These are phyloP conservation scores for Talaromyces atroroseus DNA, from an alignment of 2,329 filamentous ascomycete genomes.

Conservation along the genomic window DNA sequence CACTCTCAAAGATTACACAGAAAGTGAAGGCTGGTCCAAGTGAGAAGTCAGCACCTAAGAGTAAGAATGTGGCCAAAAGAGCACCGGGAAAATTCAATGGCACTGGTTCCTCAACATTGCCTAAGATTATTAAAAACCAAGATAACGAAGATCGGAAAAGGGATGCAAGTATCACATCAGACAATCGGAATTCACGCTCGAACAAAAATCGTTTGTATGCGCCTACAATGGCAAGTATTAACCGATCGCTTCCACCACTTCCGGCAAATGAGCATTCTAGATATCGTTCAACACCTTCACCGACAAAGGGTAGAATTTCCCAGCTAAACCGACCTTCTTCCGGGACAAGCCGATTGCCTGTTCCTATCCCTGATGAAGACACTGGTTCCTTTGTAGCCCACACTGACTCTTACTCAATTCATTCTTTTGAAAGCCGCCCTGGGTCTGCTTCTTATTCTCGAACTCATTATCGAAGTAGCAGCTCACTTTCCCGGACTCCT, in stretches of 20 bases:
- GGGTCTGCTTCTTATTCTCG: constrained; percentile 35
- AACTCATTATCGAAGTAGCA: constrained; percentile 39
- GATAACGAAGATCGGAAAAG: constrained; percentile 19
- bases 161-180: constrained; percentile 12
- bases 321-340: constrained; percentile 17
- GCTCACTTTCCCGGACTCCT: constrained; percentile 37
- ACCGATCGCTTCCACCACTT: constrained; percentile 25
- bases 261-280: constrained; percentile 22
- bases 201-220: neutral
- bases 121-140: constrained; percentile 16
- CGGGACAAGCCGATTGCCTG: constrained; percentile 27
- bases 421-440: constrained; percentile 29
- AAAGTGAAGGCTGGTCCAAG: constrained; percentile 24
- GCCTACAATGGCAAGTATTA: constrained; percentile 20
- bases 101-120: neutral
- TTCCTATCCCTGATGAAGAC: constrained; percentile 29
- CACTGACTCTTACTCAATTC: constrained; percentile 38
- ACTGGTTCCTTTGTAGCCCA: constrained; percentile 38
- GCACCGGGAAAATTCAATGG: constrained; percentile 5
- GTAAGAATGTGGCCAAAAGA: constrained; percentile 18
- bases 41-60: constrained; percentile 22
- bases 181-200: neutral
- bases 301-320: constrained; percentile 16
- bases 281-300: constrained; percentile 20
- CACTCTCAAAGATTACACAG: constrained; percentile 30